Evolutionary conservation across 2,329 filamentous ascomycete species (phyloP), one percentile per base, ranked within the genome.

Genomic region (Rutstroemia sp.): DNA sequence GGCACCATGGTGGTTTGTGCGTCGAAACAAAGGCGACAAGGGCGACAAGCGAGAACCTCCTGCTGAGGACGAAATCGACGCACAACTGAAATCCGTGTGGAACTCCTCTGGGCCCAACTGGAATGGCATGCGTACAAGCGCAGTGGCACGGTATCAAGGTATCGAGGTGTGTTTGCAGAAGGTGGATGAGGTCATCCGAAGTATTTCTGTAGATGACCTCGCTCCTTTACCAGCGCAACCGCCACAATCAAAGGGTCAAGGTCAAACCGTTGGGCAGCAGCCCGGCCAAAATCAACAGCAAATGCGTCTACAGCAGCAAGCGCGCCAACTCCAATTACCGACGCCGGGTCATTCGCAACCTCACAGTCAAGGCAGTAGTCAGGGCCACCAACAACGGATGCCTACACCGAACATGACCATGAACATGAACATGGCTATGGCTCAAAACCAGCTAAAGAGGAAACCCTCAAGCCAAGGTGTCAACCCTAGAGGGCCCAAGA

Each of bases 101-200:
- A 69, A 73, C 14, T 66, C 69, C 14, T 71, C 67, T 49, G 78
- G 76, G 49, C 62, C 71, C 2, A 72, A 71, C 19, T 81, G 79
- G 76, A 69, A 70, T 41, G 78, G 79, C 1, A 73, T 82, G 48
- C 65, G 67, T 38, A 73, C 70, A 3, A 73, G 78, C 53, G 79
- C 76, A 2, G 78, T 77, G 6, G 76, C 73, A 5, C 69, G 66
- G 59, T 68, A 70, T 30, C 66, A 70, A 34, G 69, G 69, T 23
- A 71, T 77, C 30, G 75, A 76, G 54, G 69, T 62, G 14, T 55
- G 66, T 44, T 41, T 70, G 16, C 42, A 48, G 8, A 66, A 65
- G 44, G 16, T 69, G 18, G 65, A 70, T 49, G 61, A 65, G 21
- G 56, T 63, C 14, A 53, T 70, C 14, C 54, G 62, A 47, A 56